Conservation (phyloP, 352 stramenopile genomes). For the Globisporangium radiosum region DNA sequence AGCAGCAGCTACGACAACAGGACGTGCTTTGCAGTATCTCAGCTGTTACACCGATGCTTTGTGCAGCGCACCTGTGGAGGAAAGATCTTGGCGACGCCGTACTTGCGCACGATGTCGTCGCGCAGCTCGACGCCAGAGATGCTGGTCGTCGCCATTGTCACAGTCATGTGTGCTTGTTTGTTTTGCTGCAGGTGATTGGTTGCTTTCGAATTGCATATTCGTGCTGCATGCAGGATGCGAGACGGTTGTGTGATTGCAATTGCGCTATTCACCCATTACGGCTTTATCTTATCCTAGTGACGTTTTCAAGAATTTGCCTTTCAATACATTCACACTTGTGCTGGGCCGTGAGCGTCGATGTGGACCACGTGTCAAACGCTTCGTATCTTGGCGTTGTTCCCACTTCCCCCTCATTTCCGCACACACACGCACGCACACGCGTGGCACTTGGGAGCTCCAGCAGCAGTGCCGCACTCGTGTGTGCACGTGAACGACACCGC, state of each 20-base stretch:
- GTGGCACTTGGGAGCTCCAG: neutral
- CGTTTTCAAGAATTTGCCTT: neutral
- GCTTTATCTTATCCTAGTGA: neutral
- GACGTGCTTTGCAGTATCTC: too few relatives aligned
- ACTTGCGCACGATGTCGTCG: slow-evolving; percentile 56
- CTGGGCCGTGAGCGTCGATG: neutral
- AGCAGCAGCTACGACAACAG: too few relatives aligned
- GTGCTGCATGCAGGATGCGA: neutral
- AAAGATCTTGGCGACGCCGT: slow-evolving; percentile 65
- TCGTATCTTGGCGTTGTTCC: too few relatives aligned
- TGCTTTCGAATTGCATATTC: neutral
- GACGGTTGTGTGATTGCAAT: neutral
- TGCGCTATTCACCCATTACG: neutral
- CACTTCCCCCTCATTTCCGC: neutral
- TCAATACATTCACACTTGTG: neutral
- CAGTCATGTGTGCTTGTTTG: slow-evolving; percentile 8
- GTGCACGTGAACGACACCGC: neutral
- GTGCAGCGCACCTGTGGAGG: slow-evolving; percentile 32
- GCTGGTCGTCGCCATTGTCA: slow-evolving; percentile 1
- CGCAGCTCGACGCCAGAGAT: slow-evolving; percentile 35
- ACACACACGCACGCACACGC: neutral
- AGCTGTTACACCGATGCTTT: too few relatives aligned
- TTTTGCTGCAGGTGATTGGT: neutral
- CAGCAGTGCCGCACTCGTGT: neutral
- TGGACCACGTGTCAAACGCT: neutral